Evolutionary conservation across 2,329 filamentous ascomycete genomes (phyloP).

Genomic region (Fusarium duplospermum): DNA sequence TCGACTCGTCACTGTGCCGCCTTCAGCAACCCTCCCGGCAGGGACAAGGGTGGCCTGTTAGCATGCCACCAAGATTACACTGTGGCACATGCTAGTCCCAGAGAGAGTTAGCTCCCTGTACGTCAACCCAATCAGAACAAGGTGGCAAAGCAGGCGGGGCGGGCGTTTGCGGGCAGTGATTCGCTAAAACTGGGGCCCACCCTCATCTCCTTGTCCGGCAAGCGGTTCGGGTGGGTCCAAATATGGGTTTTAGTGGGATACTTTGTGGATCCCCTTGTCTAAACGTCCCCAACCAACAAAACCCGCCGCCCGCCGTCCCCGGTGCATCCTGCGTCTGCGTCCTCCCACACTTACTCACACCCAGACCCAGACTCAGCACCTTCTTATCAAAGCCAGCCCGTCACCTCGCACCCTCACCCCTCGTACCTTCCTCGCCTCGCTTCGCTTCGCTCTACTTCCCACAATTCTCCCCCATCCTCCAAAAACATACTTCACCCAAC

Average conservation of each 20-base stretch:
- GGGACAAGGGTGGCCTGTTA: conserved; percentile 31
- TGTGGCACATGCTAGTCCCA: conserved; percentile 40
- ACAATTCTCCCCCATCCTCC: conserved; percentile 38
- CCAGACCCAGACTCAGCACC: conserved; percentile 22
- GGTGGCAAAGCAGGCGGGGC: conserved; percentile 48
- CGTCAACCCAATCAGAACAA: conserved; percentile 47
- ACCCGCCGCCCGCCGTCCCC: conserved; percentile 45
- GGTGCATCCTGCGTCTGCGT: conserved; percentile 34
- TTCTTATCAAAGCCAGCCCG: conserved; percentile 42
- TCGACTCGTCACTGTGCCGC: conserved; percentile 38
- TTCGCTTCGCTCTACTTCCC: conserved; percentile 43
- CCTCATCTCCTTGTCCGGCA: conserved; percentile 41
- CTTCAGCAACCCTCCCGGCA: conserved; percentile 28
- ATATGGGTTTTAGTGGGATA: conserved; percentile 17
- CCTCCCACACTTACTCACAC: conserved; percentile 36
- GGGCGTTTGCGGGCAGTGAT: conserved; percentile 41
- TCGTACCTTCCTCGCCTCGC: conserved; percentile 43
- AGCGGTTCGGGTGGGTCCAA: conserved; percentile 27
- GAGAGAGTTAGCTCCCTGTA: conserved; percentile 33
- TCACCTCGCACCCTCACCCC: conserved; percentile 40
- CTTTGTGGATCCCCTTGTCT: conserved; percentile 22
- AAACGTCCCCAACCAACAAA: conserved; percentile 48
- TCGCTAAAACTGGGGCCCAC: conserved; percentile 43
- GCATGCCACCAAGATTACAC: conserved; percentile 48
- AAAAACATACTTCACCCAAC: conserved; percentile 37